Percentiles rank a stretch among this genome's conserved stretches.
These are phyloP conservation scores for Lizonia empirigonia DNA, from an alignment of 2,329 filamentous ascomycete genomes.

Conservation along the genomic window DNA sequence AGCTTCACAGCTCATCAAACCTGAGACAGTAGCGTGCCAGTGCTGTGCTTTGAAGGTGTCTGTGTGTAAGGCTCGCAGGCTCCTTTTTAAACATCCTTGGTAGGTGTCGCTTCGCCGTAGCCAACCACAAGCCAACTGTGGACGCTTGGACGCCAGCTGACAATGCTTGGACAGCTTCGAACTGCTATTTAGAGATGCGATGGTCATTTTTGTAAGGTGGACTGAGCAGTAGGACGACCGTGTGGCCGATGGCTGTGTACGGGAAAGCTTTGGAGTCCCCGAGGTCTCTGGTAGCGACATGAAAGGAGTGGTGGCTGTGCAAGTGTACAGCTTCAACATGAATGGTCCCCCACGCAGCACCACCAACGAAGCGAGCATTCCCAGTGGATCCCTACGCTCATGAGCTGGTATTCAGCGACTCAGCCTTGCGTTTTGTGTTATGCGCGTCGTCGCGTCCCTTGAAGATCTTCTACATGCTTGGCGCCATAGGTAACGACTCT, in stretches of 20 bases:
- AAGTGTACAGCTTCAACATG: slow-evolving; percentile 4
- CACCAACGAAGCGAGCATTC: slow-evolving; percentile 6
- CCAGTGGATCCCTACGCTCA: background rate
- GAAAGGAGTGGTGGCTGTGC: slow-evolving; percentile 4
- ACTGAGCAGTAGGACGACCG: slow-evolving; percentile 6
- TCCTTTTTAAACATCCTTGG: slow-evolving; percentile 21
- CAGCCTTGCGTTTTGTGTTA: slow-evolving; percentile 33
- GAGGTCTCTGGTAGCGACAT: slow-evolving; percentile 7
- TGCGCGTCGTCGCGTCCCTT: slow-evolving; percentile 34
- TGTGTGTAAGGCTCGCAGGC: slow-evolving; percentile 14
- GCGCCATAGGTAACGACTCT: slow-evolving; percentile 21
- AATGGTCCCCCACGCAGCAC: slow-evolving; percentile 2
- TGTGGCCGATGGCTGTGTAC: slow-evolving; percentile 14
- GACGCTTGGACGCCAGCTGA: slow-evolving; percentile 2
- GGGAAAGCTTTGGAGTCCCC: background rate
- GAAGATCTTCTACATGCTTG: slow-evolving; percentile 23
- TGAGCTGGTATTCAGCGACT: slow-evolving; percentile 8
- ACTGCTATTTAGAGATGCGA: background rate
- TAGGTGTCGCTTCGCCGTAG: background rate
- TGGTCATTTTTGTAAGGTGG: background rate
- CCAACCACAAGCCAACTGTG: slow-evolving; percentile 1
- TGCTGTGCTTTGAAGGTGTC: slow-evolving; percentile 10
- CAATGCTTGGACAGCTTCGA: background rate
- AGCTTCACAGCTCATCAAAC: slow-evolving; percentile 17
- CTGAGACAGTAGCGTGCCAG: slow-evolving; percentile 31